Percentiles rank a stretch among this genome's conserved stretches.
phyloP scores from a whole-genome alignment of 129 eudicot species.

The Flaveria bidentis region DNA sequence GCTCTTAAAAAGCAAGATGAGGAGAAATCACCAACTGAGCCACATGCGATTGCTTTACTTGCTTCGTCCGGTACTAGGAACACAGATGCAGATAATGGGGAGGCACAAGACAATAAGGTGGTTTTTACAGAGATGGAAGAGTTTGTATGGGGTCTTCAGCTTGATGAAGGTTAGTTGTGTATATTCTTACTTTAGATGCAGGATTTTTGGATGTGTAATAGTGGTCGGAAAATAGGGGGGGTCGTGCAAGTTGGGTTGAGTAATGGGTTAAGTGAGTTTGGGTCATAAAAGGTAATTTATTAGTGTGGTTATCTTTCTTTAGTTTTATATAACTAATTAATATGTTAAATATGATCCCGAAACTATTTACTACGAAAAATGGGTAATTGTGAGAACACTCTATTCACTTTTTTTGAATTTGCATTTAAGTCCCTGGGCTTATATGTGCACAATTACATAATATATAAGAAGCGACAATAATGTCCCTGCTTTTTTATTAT shows the following conservation, averaged over 20 bases:
- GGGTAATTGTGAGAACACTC: not conserved
- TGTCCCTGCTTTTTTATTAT: not conserved
- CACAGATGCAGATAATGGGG: slow-evolving; percentile 43
- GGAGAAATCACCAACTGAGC: slow-evolving; percentile 36
- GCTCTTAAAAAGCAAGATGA: slow-evolving; percentile 67
- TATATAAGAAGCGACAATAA: not conserved
- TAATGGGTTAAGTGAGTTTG: not conserved
- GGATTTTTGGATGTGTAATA: not conserved
- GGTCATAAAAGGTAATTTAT: not conserved
- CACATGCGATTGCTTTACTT: slow-evolving; percentile 55
- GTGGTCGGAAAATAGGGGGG: not conserved
- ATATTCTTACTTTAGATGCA: not conserved
- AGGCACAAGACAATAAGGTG: slow-evolving; percentile 70
- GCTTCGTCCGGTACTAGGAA: slow-evolving; percentile 51
- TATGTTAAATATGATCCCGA: not conserved
- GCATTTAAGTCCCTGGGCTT: not conserved
- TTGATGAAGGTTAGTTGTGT: slow-evolving; percentile 66
- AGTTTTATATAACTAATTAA: not conserved
- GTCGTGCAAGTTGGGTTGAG: slow-evolving; percentile 8
- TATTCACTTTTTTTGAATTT: no score
- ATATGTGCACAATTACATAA: not conserved
- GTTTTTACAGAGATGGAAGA: slow-evolving; percentile 98
- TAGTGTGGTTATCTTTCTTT: not conserved
- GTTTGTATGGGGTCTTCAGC: slow-evolving; percentile 97
- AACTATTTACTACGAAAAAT: not conserved